Evolutionary conservation across 108 stramenopile genomes (phyloP).

Genomic region (Skeletonema grethae): DNA sequence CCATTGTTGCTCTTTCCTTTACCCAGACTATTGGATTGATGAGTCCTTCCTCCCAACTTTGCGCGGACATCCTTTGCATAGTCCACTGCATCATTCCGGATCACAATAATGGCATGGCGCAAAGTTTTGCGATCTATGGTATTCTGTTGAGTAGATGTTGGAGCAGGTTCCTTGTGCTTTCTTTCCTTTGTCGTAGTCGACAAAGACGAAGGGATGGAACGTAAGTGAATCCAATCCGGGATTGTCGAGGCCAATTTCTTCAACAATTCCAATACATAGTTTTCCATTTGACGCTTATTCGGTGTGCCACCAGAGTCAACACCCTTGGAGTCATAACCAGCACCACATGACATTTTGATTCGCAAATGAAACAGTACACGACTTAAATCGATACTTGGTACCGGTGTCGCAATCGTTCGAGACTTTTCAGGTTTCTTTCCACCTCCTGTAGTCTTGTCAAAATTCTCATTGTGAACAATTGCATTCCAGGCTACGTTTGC

Average conservation of each 20-base stretch:
- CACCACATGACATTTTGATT: conserved; percentile 8
- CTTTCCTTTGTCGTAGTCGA: background rate
- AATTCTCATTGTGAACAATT: background rate
- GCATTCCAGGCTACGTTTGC: conserved; percentile 5
- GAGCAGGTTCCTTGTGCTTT: background rate
- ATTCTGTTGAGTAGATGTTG: background rate
- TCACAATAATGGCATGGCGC: conserved; percentile 11
- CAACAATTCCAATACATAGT: conserved; percentile 3
- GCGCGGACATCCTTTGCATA: conserved; percentile 14
- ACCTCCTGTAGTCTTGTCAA: background rate
- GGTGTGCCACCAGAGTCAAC: background rate
- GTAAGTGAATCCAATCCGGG: conserved; percentile 17
- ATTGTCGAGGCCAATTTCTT: background rate
- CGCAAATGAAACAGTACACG: conserved; percentile 24
- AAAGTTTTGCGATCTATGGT: background rate
- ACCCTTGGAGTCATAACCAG: background rate
- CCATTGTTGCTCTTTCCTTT: background rate
- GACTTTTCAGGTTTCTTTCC: background rate
- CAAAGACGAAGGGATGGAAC: conserved; percentile 6
- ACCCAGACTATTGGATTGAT: background rate
- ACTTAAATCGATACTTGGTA: conserved; percentile 11
- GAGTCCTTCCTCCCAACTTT: conserved; percentile 1
- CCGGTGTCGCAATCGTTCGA: conserved; percentile 4
- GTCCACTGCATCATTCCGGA: conserved; percentile 24
- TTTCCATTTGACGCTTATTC: conserved; percentile 22